Percentiles rank a stretch among this genome's conserved stretches.
Conservation (phyloP, 2,329 filamentous ascomycete genomes). For the Claviceps maximensis region DNA sequence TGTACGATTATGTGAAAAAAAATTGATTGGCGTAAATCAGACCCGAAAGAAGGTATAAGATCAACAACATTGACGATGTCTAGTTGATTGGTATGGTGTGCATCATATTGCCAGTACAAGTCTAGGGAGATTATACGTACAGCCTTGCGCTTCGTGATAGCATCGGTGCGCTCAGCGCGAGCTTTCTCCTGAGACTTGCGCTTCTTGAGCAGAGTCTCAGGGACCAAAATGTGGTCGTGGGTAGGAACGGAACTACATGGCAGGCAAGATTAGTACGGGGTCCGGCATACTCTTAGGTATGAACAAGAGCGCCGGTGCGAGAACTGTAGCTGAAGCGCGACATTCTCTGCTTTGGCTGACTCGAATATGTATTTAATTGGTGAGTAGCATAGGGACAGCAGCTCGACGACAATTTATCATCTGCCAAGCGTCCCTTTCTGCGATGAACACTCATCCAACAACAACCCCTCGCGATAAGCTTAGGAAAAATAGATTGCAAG, state of each 20-base stretch:
- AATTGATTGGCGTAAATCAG: slow-evolving; percentile 46
- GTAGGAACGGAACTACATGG: slow-evolving; percentile 70
- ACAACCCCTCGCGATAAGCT: slow-evolving; percentile 44
- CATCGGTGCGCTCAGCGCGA: slow-evolving; percentile 72
- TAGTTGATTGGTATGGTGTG: slow-evolving; percentile 85
- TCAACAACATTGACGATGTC: slow-evolving; percentile 93
- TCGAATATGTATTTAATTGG: slow-evolving; percentile 72
- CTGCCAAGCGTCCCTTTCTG: background rate
- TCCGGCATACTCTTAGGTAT: slow-evolving; percentile 49
- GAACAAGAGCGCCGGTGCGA: slow-evolving; percentile 66
- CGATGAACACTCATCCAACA: slow-evolving; percentile 54
- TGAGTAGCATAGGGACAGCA: slow-evolving; percentile 35
- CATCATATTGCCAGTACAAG: slow-evolving; percentile 54
- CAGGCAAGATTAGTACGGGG: slow-evolving; percentile 65
- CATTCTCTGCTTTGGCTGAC: slow-evolving; percentile 84
- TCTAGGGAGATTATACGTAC: slow-evolving; percentile 47
- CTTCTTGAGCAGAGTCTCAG: slow-evolving; percentile 99
- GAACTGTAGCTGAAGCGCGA: slow-evolving; percentile 85
- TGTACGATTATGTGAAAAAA: slow-evolving; percentile 4
- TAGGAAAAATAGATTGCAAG: slow-evolving; percentile 23
- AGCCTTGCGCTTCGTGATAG: slow-evolving; percentile 77
- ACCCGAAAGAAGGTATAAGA: slow-evolving; percentile 98
- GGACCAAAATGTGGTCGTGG: slow-evolving; percentile 89
- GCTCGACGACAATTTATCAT: slow-evolving; percentile 3
- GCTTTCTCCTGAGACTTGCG: slow-evolving; percentile 99